phyloP scores from a whole-genome alignment of 1,284 basidiomycete genomes.

The Apiotrichum gamsii region DNA sequence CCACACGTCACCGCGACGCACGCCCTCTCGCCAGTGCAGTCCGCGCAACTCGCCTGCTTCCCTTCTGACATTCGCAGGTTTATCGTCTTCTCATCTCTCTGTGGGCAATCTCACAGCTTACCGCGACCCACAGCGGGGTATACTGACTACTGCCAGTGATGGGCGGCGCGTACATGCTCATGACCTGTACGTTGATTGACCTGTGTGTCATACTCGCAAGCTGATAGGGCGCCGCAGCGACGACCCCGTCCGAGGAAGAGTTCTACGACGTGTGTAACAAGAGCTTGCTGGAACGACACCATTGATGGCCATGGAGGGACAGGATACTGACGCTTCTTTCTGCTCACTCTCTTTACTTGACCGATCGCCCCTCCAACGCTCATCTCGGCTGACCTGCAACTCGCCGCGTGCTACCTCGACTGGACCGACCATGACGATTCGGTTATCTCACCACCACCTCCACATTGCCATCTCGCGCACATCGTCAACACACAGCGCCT shows the following conservation, averaged over 20 bases:
- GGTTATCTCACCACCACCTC: too few relatives aligned
- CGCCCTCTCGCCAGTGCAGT: too few relatives aligned
- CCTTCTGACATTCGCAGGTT: too few relatives aligned
- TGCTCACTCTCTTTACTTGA: neutral
- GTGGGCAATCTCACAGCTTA: constrained; percentile 14
- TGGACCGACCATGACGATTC: too few relatives aligned
- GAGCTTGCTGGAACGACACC: too few relatives aligned
- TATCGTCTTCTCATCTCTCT: constrained; percentile 18
- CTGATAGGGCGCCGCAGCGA: constrained; percentile 20
- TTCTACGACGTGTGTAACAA: constrained; percentile 36
- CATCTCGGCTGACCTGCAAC: too few relatives aligned
- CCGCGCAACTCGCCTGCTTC: too few relatives aligned
- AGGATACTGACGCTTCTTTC: neutral
- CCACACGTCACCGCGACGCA: too few relatives aligned
- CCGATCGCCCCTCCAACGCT: neutral
- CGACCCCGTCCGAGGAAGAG: constrained; percentile 41
- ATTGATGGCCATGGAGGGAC: too few relatives aligned
- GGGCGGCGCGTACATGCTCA: constrained; percentile 8
- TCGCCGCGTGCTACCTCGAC: too few relatives aligned
- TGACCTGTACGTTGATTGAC: too few relatives aligned
- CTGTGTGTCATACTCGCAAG: too few relatives aligned
- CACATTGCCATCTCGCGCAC: neutral
- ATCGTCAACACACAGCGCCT: constrained; percentile 29
- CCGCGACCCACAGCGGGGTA: neutral
- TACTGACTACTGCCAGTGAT: constrained; percentile 11